Base-by-base conservation (phyloP, 129 eudicot genomes). In the Sambucus nigra region DNA sequence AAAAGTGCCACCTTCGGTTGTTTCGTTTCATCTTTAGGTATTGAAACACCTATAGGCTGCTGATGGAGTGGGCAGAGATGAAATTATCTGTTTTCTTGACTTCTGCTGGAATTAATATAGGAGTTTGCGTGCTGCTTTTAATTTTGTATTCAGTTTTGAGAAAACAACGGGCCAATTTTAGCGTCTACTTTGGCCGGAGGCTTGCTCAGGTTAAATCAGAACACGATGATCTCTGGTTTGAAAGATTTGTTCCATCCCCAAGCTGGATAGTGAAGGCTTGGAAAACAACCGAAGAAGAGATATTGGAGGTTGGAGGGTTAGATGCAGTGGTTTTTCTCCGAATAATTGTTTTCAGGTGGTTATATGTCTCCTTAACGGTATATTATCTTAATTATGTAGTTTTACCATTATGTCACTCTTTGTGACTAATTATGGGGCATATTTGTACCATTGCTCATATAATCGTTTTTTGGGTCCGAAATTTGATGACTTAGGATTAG, bases 241-340 rank as follows among this genome's bases (percentile, higher is more conserved):
- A 80, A n/a, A 74, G 94, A 46, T 61, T 81, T 20, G 51, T 91
- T 24, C 95, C 98, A 19, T 91, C 95, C 25, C 75, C 98, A 27
- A 77, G 94, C 57, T 91, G 98, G 98, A 73, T 91, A 27, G 61
- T 82, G 27, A 85, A 91, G 77, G 89, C 98, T 23, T 91, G 98
- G 94, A 83, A 76, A 54, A 74, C 94, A 57, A 55, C 98, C 33
- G 98, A 91, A 62, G 95, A 91, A 35, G 89, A 81, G 25, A 60
- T 91, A 20, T 67, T 67, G 31, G 69, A 72, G 38, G 55, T 78
- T 51, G 98, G 98, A 14, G 98, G 98, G 46, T 59, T 91, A 26
- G 98, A 91, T 74, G 95, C 94, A 15, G 86, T 86, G 33, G 95
- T 85, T 7, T 85, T 91, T 64, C 67, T 82, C 44, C 79, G 94